Conservation (phyloP, 176 grass and related monocot genomes). For the Phyllostachys edulis region DNA sequence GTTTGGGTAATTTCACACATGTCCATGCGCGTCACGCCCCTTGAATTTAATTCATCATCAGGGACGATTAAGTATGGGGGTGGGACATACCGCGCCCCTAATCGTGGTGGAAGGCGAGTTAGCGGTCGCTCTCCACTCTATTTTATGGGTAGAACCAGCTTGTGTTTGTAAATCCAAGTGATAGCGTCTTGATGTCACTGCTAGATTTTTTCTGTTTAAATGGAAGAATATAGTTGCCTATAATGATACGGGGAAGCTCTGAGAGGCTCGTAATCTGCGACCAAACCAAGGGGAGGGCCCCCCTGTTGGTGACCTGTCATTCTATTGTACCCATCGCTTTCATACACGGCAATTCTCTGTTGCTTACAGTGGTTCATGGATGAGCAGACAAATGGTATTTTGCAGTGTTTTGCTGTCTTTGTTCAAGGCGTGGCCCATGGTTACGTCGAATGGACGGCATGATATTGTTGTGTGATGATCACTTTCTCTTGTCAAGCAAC, state of each 20-base stretch:
- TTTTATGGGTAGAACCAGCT: background rate
- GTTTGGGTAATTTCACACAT: background rate
- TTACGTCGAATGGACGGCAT: too few species aligned
- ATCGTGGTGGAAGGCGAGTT: background rate
- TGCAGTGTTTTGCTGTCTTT: too few species aligned
- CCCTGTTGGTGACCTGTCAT: background rate
- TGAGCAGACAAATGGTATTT: too few species aligned
- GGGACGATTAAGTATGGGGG: background rate
- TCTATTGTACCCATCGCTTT: background rate
- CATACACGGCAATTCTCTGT: background rate
- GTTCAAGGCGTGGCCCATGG: too few species aligned
- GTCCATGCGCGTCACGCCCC: background rate
- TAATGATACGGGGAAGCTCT: slow-evolving; percentile 5
- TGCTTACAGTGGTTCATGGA: background rate
- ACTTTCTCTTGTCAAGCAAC: too few species aligned
- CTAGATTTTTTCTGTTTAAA: background rate
- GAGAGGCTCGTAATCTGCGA: background rate
- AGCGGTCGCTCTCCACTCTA: background rate
- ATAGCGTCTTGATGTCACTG: background rate
- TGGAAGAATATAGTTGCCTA: background rate
- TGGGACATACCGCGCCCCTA: background rate
- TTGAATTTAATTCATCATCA: slow-evolving; percentile 6
- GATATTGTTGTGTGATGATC: too few species aligned
- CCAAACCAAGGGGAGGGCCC: background rate
- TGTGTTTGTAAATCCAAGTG: background rate